Evolutionary conservation across 2,329 filamentous ascomycete species (phyloP), one percentile per base, ranked within the genome.

Genomic region (Tolypocladium ovalisporum): DNA sequence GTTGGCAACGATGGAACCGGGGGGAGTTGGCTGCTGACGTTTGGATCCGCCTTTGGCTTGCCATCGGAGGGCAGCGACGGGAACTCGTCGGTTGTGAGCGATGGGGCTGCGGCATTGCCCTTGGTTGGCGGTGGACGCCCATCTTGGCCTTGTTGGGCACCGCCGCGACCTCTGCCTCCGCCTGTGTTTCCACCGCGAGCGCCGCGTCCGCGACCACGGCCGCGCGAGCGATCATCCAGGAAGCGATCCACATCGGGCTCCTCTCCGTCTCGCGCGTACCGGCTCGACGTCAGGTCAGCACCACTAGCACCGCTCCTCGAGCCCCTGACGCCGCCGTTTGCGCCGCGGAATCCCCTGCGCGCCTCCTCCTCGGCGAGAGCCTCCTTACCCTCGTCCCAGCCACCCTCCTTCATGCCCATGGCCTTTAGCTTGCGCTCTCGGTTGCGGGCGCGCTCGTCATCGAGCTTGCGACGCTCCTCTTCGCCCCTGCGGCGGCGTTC

Each of bases 381-480:
- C 47, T 76, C 71, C 69, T 84, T 85, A 44, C 81, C 82, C 64
- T 81, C 77, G 58, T 85, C 83, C 83, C 82, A 86, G 60, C 74
- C 77, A 35, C 75, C 76, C 42, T 81, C 76, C 66, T 78, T 80
- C 52, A 70, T 72, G 35, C 76, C 75, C 71, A 85, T 77, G 0
- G 82, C 82, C 62, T 80, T 80, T 24, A 86, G 73, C 66, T 86
- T 86, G 54, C 83, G 71, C 68, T 84, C 81, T 10, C 82, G 69
- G 64, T 86, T 86, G 62, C 76, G 77, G 29, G 78, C 80, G 15
- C 83, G 76, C 71, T 86, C 83, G 40, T 84, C 81, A 32, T 85
- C 81, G 61, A 82, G 73, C 60, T 74, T 75, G 35, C 73, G 72
- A 27, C 76, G 69, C 55, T 81, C 77, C 61, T 79, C 80, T 17